phyloP scores from a whole-genome alignment of 23 red algal species.

The Gracilariopsis chorda region DNA sequence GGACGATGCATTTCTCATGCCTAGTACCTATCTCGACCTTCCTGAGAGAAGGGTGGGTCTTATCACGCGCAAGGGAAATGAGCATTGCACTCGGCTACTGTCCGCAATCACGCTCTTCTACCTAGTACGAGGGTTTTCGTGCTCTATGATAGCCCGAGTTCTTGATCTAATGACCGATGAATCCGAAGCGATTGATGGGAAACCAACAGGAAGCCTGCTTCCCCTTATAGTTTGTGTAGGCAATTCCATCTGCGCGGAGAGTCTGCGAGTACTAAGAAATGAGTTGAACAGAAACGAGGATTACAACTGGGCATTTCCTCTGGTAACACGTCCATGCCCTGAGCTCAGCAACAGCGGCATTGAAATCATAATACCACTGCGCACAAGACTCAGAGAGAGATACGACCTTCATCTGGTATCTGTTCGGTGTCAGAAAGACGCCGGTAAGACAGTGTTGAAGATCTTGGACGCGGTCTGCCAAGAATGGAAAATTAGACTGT shows the following conservation, averaged over 20 bases:
- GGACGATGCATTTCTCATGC: not conserved
- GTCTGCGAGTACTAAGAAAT: not conserved
- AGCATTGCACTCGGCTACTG: not conserved
- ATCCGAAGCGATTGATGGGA: not conserved
- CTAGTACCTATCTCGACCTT: not conserved
- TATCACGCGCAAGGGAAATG: not conserved
- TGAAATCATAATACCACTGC: not conserved
- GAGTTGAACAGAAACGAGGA: not conserved
- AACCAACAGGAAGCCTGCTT: not conserved
- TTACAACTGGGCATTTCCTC: not conserved
- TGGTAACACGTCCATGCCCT: not conserved
- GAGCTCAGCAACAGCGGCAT: not conserved
- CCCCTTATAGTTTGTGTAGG: not conserved
- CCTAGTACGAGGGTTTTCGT: not conserved
- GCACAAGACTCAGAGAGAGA: not conserved
- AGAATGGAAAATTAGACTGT: not conserved
- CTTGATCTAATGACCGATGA: not conserved
- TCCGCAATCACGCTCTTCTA: not conserved
- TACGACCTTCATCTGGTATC: not conserved
- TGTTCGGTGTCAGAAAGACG: not conserved
- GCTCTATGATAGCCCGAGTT: not conserved
- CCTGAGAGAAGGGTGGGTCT: too few species aligned
- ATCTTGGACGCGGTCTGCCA: not conserved
- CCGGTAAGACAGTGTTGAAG: not conserved
- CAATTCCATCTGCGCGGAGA: not conserved